Base-by-base conservation (phyloP, 176 grass and related monocot genomes). In the Bonia amplexicaulis region DNA sequence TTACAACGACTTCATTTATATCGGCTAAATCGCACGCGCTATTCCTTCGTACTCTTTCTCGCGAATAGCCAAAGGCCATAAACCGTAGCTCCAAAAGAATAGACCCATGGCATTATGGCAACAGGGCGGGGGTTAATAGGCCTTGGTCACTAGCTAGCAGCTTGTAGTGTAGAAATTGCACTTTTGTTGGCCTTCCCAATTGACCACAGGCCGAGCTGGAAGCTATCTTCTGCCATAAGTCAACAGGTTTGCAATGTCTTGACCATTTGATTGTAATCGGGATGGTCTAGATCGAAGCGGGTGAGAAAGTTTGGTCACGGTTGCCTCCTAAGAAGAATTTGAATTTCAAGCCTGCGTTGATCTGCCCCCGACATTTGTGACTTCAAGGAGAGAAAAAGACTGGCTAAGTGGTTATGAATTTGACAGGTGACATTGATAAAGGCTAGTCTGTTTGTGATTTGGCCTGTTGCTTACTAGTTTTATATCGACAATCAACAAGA, bases 171-270 rank as follows among this genome's bases (percentile, higher is more conserved):
- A 74, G 78, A 75, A 53, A 75, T 62, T 67, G 51, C 5, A 16
- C 13, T 59, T 58, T 85, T 75, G 26, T 75, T 81, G 76, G 68
- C 51, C 70, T 75, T 31, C 31, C 40, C 82, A 40, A 85, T 61
- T 77, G 87, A 85, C 77, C 82, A 89, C 81, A n/a, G 17, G 39
- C n/a, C 41, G 48, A 76, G 51, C 77, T 81, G 40, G 54, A 69
- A 85, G 53, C 62, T 76, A 68, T 66, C 60, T 20, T 72, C 25
- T 23, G 69, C 78, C 45, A 44, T 80, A 69, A 80, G 41, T 89
- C 70, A 68, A 80, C 60, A 59, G 22, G 51, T 69, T 35, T 76
- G 48, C 39, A 14, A 59, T 67, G 39, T 42, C 78, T 13, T 60
- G 4, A 72, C 54, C 52, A 80, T 80, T 80, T 68, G 39, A 85